Evolutionary conservation across 2,329 filamentous ascomycete species (phyloP), one percentile per base, ranked within the genome.

Genomic region (Aspergillus pseudotamarii): DNA sequence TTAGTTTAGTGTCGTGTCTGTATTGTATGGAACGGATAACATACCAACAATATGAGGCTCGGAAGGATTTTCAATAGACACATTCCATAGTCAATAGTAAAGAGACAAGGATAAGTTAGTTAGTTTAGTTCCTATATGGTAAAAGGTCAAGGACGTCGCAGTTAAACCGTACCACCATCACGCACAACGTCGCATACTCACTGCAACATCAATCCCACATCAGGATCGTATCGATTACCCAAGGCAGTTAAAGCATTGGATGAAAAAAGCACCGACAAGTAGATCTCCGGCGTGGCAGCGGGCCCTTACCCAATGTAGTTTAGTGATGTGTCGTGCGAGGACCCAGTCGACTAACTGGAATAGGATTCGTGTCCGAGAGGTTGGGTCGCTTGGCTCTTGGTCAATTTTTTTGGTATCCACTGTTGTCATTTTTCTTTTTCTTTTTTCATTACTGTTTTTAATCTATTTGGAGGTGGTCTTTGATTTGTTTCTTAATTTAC

Each of bases 231-330:
- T 64, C 60, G 63, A 64, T 54, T 64, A 62, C 63, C 54, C 19
- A 56, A 62, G 26, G 36, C 12, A 45, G 60, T 46, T 45, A 62
- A 57, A 57, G 32, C 51, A 55, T 36, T 55, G 34, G 34, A 55
- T 16, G 21, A 45, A 10, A 32, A 58, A 46, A 43, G 45, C 57
- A 57, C 48, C 63, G 57, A 56, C 63, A 58, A 58, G 59, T 54
- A 64, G 67, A 69, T 69, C 67, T 62, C 59, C 64, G 43, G 59
- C 65, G 59, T 68, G 67, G 66, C 67, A 66, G 64, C 58, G 59
- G 61, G 28, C 45, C 64, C 58, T 63, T 64, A 62, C 66, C 58
- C 2, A 16, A 41, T 46, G 1, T 5, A 34, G 67, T 34, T 46
- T 68, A 68, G 65, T 64, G 48, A 57, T 59, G 64, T 38, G 48